Percentiles rank a stretch among this genome's conserved stretches.
Conservation (phyloP, 495 filamentous ascomycete genomes). For the Bryoglossum gracile region DNA sequence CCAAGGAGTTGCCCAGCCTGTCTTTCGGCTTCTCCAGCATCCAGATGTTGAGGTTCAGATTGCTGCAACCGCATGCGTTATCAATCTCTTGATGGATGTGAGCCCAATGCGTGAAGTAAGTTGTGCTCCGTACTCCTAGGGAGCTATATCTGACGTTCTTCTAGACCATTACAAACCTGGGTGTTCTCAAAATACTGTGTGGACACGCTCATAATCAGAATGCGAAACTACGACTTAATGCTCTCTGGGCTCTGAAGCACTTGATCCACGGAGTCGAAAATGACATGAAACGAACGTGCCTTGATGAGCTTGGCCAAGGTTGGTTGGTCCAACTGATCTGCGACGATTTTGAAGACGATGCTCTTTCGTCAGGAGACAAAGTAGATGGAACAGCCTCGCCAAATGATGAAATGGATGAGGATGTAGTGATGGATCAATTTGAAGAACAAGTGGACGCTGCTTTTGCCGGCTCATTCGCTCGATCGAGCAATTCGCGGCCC, state of each 20-base stretch:
- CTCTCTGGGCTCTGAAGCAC: constrained; percentile 91
- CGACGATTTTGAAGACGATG: constrained; percentile 46
- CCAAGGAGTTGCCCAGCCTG: constrained; percentile 67
- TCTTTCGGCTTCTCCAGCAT: constrained; percentile 71
- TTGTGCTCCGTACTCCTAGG: constrained; percentile 10
- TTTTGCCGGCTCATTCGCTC: constrained; percentile 32
- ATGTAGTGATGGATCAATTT: constrained; percentile 48
- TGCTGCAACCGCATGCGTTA: constrained; percentile 72
- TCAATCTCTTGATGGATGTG: constrained; percentile 77
- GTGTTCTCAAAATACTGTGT: constrained; percentile 71
- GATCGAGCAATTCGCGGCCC: constrained; percentile 13
- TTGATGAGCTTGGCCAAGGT: constrained; percentile 67
- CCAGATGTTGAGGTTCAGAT: constrained; percentile 74
- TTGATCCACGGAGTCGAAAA: constrained; percentile 60
- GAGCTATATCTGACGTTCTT: constrained; percentile 20
- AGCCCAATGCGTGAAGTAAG: constrained; percentile 84
- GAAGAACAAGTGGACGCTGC: constrained; percentile 33
- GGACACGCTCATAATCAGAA: constrained; percentile 75
- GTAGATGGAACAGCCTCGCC: constrained; percentile 25
- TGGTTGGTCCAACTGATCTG: constrained; percentile 76
- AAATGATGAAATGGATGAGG: constrained; percentile 55
- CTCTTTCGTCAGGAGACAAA: constrained; percentile 29
- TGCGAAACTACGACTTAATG: constrained; percentile 64
- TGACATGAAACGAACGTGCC: constrained; percentile 62
- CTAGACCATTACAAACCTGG: constrained; percentile 65